These are phyloP conservation scores for Rhododendron mucronatum DNA, from an alignment of 148 eudicot genomes.

Conservation along the genomic window DNA sequence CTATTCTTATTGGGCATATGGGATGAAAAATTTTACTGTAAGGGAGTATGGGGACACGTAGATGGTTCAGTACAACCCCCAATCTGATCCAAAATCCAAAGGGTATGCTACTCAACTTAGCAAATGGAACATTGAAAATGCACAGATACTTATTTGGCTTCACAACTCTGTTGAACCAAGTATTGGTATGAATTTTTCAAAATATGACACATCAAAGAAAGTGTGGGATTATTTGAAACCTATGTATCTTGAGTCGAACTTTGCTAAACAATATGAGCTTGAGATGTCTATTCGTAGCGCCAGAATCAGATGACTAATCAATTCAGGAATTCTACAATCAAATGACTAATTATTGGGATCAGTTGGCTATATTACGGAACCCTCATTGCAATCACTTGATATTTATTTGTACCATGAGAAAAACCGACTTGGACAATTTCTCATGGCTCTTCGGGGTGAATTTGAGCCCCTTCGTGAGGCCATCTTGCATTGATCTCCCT, in stretches of 20 bases:
- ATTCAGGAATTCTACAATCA: background rate
- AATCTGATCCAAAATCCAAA: background rate
- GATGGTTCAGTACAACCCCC: background rate
- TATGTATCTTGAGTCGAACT: background rate
- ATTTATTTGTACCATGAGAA: background rate
- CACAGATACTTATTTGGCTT: background rate
- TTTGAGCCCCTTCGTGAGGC: background rate
- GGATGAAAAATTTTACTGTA: background rate
- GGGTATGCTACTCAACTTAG: background rate
- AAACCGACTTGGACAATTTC: background rate
- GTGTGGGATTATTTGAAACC: background rate
- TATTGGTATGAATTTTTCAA: background rate
- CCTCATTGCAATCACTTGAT: background rate
- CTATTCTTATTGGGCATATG: background rate
- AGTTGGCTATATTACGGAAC: background rate
- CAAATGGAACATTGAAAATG: background rate
- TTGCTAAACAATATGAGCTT: background rate
- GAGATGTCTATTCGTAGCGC: background rate
- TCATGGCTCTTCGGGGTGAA: background rate
- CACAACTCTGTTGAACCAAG: background rate
- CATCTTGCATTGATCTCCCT: background rate
- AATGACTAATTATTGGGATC: background rate
- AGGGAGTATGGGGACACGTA: background rate
- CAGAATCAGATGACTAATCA: background rate
- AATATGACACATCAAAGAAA: background rate